Evolutionary conservation across 106 monocot genomes (phyloP), one percentile per base, ranked within the genome.

Genomic region (Acanthochlamys bracteata): DNA sequence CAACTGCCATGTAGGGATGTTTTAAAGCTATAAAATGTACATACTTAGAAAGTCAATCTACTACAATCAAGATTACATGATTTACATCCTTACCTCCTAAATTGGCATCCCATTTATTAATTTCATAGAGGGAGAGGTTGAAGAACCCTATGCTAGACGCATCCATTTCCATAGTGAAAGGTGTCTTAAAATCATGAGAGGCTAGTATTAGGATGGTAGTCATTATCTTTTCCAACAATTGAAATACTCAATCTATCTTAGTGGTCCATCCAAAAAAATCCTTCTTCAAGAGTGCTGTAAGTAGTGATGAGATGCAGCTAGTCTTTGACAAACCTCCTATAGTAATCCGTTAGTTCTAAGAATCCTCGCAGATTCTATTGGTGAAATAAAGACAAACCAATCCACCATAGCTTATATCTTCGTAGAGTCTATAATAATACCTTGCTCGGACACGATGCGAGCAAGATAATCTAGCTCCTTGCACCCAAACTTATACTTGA

Each of bases 111-210:
- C 41, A 0, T 1, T 15, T 16, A 71, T 63, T 7, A 63, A 71
- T 16, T 63, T 62, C 53, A 71, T 53, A 0, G 46, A 11, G 61
- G 60, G 4, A 71, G 25, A 7, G 60, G 60, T 52, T 60, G 61
- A 0, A 71, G 24, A 45, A 9, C 7, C 43, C 43, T 7, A 9
- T 45, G 7, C 43, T 23, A 21, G 57, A 57, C 22, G 57, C 57
- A 22, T 57, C 57, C 1, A 23, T 57, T 23, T 57, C 57, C 4
- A 57, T 23, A n/a, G 24, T 23, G 24, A 57, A 57, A 11, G 57
- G 4, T 22, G 19, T 16, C 11, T 1, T 19, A 9, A 57, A 57
- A 22, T 57, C 57, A 4, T n/a, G 21, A 7, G 24, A 22, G 21
- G 21, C 19, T 23, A 57, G 21, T 11, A 57, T 23, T 19, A 23